These are phyloP conservation scores for Tanacetum coccineum DNA, from an alignment of 129 eudicot genomes.

Conservation along the genomic window DNA sequence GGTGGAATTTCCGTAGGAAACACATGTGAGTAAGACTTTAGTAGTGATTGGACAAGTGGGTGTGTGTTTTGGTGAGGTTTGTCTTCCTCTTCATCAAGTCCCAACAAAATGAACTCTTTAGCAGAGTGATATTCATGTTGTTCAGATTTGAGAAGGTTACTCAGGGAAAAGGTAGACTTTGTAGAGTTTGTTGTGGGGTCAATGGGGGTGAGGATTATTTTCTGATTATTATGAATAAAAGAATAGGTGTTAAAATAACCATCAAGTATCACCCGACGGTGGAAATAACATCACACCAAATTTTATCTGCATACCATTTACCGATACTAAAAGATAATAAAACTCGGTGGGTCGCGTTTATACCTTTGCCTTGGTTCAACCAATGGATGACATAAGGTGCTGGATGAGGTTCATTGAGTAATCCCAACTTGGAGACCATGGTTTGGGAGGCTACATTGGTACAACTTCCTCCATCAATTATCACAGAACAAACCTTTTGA, in stretches of 20 bases:
- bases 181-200: background rate
- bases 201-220: background rate
- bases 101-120: background rate
- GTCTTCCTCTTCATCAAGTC: background rate
- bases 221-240: background rate
- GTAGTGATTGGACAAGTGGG: background rate
- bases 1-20: background rate
- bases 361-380: conserved; percentile 4
- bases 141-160: background rate
- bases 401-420: background rate
- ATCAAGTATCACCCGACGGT: background rate
- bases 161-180: background rate
- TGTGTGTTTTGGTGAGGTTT: background rate
- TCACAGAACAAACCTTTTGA: too few relatives aligned
- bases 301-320: background rate
- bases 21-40: background rate
- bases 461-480: too few relatives aligned
- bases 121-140: background rate
- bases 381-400: background rate
- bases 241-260: background rate
- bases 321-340: background rate
- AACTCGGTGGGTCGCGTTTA: background rate
- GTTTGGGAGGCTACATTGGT: too few relatives aligned
- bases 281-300: background rate
- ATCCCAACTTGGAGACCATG: background rate